These are phyloP conservation scores for Coleophoma cylindrospora DNA, from an alignment of 2,329 filamentous ascomycete genomes.

Conservation along the genomic window DNA sequence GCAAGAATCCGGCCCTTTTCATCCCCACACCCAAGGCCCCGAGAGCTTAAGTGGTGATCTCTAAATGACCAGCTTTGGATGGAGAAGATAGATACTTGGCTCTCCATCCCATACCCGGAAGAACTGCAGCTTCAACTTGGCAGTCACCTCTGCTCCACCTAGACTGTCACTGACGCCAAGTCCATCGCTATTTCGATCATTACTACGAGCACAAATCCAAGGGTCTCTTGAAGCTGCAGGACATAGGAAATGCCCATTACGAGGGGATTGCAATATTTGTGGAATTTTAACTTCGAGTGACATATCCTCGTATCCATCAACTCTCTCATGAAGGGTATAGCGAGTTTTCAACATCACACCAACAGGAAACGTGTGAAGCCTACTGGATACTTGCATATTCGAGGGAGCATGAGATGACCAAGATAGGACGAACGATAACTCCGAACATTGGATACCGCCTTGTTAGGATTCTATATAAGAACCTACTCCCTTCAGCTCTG, in stretches of 20 bases:
- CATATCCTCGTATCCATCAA: neutral
- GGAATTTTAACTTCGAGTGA: neutral
- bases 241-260: neutral
- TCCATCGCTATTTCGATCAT: neutral
- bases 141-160: neutral
- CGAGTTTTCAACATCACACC: neutral
- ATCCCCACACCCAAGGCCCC: neutral
- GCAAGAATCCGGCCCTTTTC: neutral
- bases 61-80: neutral
- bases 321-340: neutral
- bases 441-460: neutral
- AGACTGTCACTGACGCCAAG: neutral
- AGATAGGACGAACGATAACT: neutral
- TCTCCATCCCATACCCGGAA: neutral
- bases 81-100: neutral
- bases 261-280: neutral
- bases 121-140: neutral
- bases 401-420: no score
- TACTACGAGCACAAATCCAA: neutral
- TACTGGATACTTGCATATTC: neutral
- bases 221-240: neutral
- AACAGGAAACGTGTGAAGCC: neutral
- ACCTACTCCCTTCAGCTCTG: neutral
- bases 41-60: neutral
- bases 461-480: neutral